Base-by-base conservation (phyloP, 495 filamentous ascomycete species). In the Aspergillus asperescens region DNA sequence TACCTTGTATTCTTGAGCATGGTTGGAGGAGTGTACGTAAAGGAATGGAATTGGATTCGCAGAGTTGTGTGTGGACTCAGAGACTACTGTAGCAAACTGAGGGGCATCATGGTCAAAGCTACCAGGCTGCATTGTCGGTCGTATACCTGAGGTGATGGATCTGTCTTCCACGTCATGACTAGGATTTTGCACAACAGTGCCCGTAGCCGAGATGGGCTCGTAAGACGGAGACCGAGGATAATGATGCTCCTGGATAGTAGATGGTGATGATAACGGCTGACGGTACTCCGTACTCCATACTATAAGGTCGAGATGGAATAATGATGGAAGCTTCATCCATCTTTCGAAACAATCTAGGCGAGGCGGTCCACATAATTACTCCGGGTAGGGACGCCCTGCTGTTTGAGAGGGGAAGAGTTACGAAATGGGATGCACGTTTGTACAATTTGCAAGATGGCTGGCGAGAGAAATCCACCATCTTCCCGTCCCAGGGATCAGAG, bases 141-240 rank as follows among this genome's bases (percentile, higher is more conserved):
- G 5, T 20, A 22, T 4, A 22, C 5, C 18, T 19, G n/a, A 20
- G 15, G 27, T 31, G 27, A 46, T 32, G 13, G 29, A 16, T 35
- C n/a, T 4, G 23, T 52, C 31, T 29, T 45, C 50, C 50, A 53
- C 50, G 50, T 53, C 50, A 53, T 53, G 40, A 53, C 32, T 42
- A 25, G 25, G 35, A 22, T 13, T 24, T 38, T 31, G 35, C 48
- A 43, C n/a, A n/a, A n/a, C n/a, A n/a, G n/a, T n/a, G n/a, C 18
- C 35, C 7, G 9, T 16, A 23, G 7, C 18, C n/a, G n/a, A n/a
- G n/a, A n/a, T n/a, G n/a, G n/a, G n/a, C n/a, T n/a, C n/a, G n/a
- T n/a, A n/a, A n/a, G n/a, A n/a, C n/a, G n/a, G n/a, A n/a, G n/a
- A n/a, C n/a, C n/a, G n/a, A n/a, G n/a, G n/a, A n/a, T n/a, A n/a